Base-by-base conservation (phyloP, 106 monocot species). In the Chionographis japonica region DNA sequence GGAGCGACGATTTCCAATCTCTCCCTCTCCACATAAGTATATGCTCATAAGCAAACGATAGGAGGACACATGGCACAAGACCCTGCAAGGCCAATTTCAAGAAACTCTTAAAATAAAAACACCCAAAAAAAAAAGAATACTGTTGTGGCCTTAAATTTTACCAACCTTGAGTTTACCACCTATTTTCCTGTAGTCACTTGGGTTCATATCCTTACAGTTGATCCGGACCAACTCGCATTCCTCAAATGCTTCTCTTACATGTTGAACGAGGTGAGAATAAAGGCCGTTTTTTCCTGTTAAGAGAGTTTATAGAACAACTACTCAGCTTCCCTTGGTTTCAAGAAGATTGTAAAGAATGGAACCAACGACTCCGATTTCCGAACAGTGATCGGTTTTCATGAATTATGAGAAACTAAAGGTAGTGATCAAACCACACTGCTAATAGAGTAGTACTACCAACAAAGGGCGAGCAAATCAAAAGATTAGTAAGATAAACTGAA, bases 11-110 rank as follows among this genome's bases (percentile, higher is more conserved):
- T 74, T 75, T 85, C 98, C 93, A 93, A 10, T 93, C 80, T 75
- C 77, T 87, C 19, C 98, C 98, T 87, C 98, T 93, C 98, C 98
- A 98, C 83, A 93, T 62, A 42, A 98, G 93, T 75, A 98, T 90
- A 77, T 98, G 85, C 69, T 98, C 97, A 74, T 53, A 81, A 61
- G 90, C 90, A 72, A 93, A 98, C 12, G 98, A 98, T 1, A 98
- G 37, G 6, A 98, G 77, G 10, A 85, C 75, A 76, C 98, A 98
- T 17, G 92, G 92, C 17, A 98, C 89, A 38, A 97, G 63, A 77
- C 92, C 89, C 97, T 98, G 76, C 57, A 81, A 81, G 17, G 6
- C 20, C 52, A 79, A 56, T 17, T 51, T 43, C 27, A 13, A 69
- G 50, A 72, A 58, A 4, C 17, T 27, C 74, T 5, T 71, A 40